Evolutionary conservation across 2,329 filamentous ascomycete genomes (phyloP), one percentile per base, ranked within the genome.

Genomic region (Hypoxylon sp.): DNA sequence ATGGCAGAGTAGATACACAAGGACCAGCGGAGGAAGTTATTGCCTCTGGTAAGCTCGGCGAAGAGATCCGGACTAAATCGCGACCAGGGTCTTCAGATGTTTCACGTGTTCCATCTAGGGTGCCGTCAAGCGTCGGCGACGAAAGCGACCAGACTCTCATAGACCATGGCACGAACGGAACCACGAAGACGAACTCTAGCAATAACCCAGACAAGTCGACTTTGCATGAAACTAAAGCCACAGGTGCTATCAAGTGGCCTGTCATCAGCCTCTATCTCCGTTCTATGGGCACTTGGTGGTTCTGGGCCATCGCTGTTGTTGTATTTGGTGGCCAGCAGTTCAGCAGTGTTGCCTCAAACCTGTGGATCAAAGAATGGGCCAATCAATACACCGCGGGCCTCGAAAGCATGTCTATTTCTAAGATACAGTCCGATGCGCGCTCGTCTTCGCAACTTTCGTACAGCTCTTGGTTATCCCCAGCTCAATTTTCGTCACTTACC

Each of bases 221-320:
- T 2, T 85, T 87, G 82, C 84, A 88, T 50, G 96, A 99, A 78
- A 84, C 85, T 42, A 98, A 96, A 79, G 90, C 93, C 6, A 89
- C 87, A 46, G 96, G 96, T 26, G 90, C 93, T 40, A 93, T 99
- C 72, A 96, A 97, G 77, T 90, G 93, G 84, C 85, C 87, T 20
- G 94, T 97, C 53, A 91, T 99, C 73, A 82, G 89, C 65, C 88
- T 97, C 75, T 99, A 99, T 76, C 85, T 99, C 16, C 81, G 80
- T 63, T 87, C 94, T 68, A 99, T 99, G 96, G 96, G 96, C n/a
- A 85, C 90, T 3, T 97, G 93, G 93, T 94, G 93, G 85, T 99
- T 97, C 81, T 99, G 96, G 96, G 78, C 91, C 49, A 81, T 92
- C 33, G 91, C 94, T 18, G 80, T 89, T 12, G 70, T 89, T 3